Evolutionary conservation across 1,139 yeast genomes (phyloP), one percentile per base, ranked within the genome.

Genomic region (Geotrichum klebahnii): DNA sequence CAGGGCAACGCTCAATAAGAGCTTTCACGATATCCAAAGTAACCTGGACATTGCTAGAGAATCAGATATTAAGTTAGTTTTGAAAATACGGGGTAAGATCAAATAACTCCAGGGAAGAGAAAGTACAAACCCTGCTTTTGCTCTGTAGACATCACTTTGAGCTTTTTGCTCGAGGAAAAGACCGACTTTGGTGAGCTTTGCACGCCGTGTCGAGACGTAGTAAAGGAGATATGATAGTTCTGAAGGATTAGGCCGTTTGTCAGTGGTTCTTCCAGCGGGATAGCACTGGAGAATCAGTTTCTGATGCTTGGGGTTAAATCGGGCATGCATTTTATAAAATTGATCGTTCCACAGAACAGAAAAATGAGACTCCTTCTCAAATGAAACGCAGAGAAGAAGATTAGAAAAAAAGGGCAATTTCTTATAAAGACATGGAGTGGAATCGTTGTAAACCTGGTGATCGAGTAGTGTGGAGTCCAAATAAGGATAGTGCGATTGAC

Each of bases 141-240:
- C 79, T 46, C 80, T 78, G 53, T 74, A 70, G 32, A 81, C 74
- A 65, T 90, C 97, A 10, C 74, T 63, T 16, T 65, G 63, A n/a
- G 92, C 79, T 65, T 80, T 82, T 58, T 76, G 79, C 46, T 77
- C 77, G 52, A 92, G 68, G 62, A 83, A 88, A 8, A 71, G 70
- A 22, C 90, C 84, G 16, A 92, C 96, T 62, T 90, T 90, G 59
- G 86, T 92, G 57, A 92, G 74, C 65, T 92, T 92, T 38, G 88
- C 82, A 54, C 96, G 75, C 59, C 97, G 75, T 5, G 96, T 84
- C 38, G 95, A 82, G n/a, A 95, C 96, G 66, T 90, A 90, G 71
- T 86, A 92, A 37, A 90, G 70, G 59, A 92, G 74, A 65, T 89
- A 89, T 53, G 95, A 84, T 47, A 94, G 74, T 66, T 92, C 97